A percentile compares a stretch with the other conserved stretches of the same genome.
Conservation (phyloP, 2,329 filamentous ascomycete species). For the Hypoxylon sp. region DNA sequence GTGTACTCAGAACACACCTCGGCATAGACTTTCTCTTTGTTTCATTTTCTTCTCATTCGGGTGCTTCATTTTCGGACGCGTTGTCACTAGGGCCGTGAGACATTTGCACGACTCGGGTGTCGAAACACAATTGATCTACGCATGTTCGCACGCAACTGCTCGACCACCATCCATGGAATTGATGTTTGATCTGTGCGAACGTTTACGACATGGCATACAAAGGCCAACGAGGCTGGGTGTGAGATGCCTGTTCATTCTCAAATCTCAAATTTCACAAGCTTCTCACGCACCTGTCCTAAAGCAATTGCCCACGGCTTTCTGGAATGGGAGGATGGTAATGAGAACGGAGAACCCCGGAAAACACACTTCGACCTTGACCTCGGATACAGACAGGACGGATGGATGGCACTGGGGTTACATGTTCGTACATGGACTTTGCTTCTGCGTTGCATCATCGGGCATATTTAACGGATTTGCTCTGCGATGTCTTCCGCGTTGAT, state of each 20-base stretch:
- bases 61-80: conserved; percentile 34
- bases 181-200: conserved; percentile 2
- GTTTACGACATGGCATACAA: conserved; percentile 1
- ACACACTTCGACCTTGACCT: background rate
- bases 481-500: conserved; percentile 33
- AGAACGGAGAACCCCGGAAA: conserved; percentile 2
- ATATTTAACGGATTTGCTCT: conserved; percentile 36
- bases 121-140: conserved; percentile 14
- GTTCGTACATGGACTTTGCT: conserved; percentile 11
- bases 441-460: conserved; percentile 25
- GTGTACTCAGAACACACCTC: conserved; percentile 50
- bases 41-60: conserved; percentile 35
- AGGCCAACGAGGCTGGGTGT: background rate
- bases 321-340: conserved; percentile 11
- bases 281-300: conserved; percentile 3
- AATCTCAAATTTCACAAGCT: background rate
- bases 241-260: conserved; percentile 1
- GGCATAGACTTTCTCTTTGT: conserved; percentile 48
- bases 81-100: conserved; percentile 14
- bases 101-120: conserved; percentile 24
- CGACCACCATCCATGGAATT: conserved; percentile 1
- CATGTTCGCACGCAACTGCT: conserved; percentile 6
- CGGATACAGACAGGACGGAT: background rate
- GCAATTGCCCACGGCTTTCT: conserved; percentile 12
- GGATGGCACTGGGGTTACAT: conserved; percentile 13